Percentiles rank a stretch among this genome's conserved stretches.
Conservation (phyloP, 2,329 filamentous ascomycete genomes). For the Phaeosphaeria sp. region DNA sequence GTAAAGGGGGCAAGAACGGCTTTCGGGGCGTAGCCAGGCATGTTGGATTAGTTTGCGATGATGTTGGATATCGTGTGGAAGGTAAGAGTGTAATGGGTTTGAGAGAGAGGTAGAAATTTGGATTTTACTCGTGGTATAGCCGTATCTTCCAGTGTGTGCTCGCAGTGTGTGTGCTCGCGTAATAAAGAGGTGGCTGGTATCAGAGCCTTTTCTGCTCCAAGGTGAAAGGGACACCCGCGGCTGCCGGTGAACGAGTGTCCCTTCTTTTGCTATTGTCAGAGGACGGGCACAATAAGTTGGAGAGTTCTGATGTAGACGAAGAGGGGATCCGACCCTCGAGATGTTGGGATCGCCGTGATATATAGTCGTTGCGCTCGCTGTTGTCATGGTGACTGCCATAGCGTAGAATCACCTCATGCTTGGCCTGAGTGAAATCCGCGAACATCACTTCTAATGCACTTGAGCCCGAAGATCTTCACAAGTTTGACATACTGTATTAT, state of each 20-base stretch:
- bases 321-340: neutral
- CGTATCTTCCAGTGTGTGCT: neutral
- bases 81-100: neutral
- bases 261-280: constrained; percentile 17
- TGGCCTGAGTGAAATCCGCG: neutral
- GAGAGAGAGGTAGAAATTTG: neutral
- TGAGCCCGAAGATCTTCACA: neutral
- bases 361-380: neutral
- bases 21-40: neutral
- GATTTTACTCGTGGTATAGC: neutral
- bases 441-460: neutral
- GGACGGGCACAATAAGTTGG: neutral
- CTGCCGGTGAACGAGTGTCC: constrained; percentile 9
- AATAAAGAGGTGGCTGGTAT: constrained; percentile 14
- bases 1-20: constrained; percentile 16
- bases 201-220: neutral
- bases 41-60: neutral
- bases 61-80: too few relatives aligned
- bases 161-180: neutral
- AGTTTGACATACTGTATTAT: neutral
- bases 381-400: neutral
- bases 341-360: neutral
- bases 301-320: neutral
- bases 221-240: constrained; percentile 21
- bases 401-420: neutral